Base-by-base conservation (phyloP, 768 basidiomycete genomes). In the Saitozyma podzolica region DNA sequence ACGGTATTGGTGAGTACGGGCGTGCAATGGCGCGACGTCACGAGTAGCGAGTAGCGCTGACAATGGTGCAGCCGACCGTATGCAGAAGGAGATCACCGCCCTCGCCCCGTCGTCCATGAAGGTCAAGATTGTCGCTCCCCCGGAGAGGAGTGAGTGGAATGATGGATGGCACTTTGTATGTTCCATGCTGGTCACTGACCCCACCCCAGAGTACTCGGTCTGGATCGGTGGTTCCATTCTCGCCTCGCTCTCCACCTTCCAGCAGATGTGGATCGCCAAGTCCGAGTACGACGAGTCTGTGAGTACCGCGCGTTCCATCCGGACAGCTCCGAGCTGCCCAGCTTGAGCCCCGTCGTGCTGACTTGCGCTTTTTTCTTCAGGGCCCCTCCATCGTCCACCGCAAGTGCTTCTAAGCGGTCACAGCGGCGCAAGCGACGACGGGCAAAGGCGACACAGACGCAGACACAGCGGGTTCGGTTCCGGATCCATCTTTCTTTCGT, bases 41-140 rank as follows among this genome's bases (percentile, higher is more conserved):
- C 39, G 58, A 8, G 13, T 50, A n/a, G n/a, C n/a, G n/a, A n/a
- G n/a, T n/a, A n/a, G n/a, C 9, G 50, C 40, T 14, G n/a, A 62
- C 63, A 42, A 50, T 42, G 29, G 42, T 51, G 50, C 57, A 74
- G 86, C 91, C 70, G 92, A 95, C 81, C 89, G 92, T 74, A 91
- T 95, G 90, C 89, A 91, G 81, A 92, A 92, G 84, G 92, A 95
- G 82, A 83, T 95, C 78, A 89, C 89, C 19, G 83, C 88, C 19
- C 84, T 93, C 69, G 85, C 89, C 59, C 92, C 92, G 37, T 85
- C 89, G 61, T 90, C 88, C 82, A 89, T 94, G 89, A 94, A 92
- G 87, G 88, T 92, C 83, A 92, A 91, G 86, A 91, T 93, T 60
- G 89, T 91, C 62, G 90, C 92, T 63, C 92, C 92, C 55, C 91